phyloP scores from a whole-genome alignment of 164 flowering plant species.

The Chimonanthus salicifolius region DNA sequence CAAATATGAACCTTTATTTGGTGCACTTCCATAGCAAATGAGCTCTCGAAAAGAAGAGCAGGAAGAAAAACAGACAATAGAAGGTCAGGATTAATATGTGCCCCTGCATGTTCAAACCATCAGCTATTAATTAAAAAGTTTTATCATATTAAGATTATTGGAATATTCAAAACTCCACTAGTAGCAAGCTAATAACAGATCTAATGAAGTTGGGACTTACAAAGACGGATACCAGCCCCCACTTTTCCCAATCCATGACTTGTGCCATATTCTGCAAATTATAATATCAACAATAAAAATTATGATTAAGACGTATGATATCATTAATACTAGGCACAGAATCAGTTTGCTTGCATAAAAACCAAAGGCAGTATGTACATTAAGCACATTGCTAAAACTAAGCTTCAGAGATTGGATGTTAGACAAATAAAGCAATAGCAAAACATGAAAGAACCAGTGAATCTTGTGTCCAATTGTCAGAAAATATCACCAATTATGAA shows the following conservation, averaged over 20 bases:
- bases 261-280: conserved; percentile 74
- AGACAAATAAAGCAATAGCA: background rate
- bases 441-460: background rate
- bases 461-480: background rate
- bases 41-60: conserved; percentile 93
- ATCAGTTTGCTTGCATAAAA: background rate
- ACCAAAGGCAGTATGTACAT: background rate
- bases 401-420: background rate
- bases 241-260: conserved; percentile 59
- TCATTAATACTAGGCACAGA: background rate
- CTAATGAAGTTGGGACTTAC: conserved; percentile 40
- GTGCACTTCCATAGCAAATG: conserved; percentile 95
- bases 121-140: background rate
- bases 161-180: background rate
- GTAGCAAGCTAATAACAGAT: background rate
- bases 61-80: conserved; percentile 92
- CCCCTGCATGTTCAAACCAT: conserved; percentile 52
- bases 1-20: conserved; percentile 74
- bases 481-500: too few relatives aligned
- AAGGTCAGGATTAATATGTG: conserved; percentile 78
- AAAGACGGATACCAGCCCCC: conserved; percentile 83
- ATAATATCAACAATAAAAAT: background rate
- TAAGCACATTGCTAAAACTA: background rate
- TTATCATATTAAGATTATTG: background rate
- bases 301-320: background rate